These are phyloP conservation scores for Eimeria acervulina DNA, from an alignment of 169 alveolate genomes.

Conservation along the genomic window DNA sequence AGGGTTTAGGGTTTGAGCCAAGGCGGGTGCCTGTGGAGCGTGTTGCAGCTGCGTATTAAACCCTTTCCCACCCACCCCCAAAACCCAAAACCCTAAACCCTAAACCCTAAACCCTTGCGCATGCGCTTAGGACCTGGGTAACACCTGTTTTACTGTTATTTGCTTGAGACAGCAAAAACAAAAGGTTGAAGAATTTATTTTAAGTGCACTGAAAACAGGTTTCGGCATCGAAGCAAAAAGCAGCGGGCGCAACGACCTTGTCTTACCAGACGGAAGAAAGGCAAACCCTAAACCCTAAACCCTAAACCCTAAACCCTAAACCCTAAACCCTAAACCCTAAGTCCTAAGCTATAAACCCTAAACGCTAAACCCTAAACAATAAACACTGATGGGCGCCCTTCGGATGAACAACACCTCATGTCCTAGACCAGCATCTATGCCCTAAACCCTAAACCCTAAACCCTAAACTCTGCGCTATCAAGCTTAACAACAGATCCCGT, in stretches of 20 bases:
- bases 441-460: not conserved
- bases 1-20: too few relatives aligned
- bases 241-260: too few relatives aligned
- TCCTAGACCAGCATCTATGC: not conserved
- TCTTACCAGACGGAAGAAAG: not conserved
- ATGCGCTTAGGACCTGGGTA: too few relatives aligned
- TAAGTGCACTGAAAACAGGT: too few relatives aligned
- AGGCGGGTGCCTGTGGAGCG: too few relatives aligned
- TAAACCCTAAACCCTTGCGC: not conserved
- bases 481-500: not conserved
- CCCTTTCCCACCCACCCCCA: not conserved
- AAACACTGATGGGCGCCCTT: too few relatives aligned
- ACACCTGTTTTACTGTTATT: too few relatives aligned
- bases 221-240: too few relatives aligned
- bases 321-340: conserved; percentile 25
- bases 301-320: conserved; percentile 31
- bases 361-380: not conserved
- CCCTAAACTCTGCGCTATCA: not conserved
- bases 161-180: too few relatives aligned
- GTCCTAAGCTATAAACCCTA: too few relatives aligned
- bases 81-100: not conserved
- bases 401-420: too few relatives aligned
- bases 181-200: too few relatives aligned
- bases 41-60: not conserved
- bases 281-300: conserved; percentile 24